A percentile compares a stretch with the other conserved stretches of the same genome.
Evolutionary conservation across 2,329 filamentous ascomycete species (phyloP).

Genomic region (Penicillium thymicola): DNA sequence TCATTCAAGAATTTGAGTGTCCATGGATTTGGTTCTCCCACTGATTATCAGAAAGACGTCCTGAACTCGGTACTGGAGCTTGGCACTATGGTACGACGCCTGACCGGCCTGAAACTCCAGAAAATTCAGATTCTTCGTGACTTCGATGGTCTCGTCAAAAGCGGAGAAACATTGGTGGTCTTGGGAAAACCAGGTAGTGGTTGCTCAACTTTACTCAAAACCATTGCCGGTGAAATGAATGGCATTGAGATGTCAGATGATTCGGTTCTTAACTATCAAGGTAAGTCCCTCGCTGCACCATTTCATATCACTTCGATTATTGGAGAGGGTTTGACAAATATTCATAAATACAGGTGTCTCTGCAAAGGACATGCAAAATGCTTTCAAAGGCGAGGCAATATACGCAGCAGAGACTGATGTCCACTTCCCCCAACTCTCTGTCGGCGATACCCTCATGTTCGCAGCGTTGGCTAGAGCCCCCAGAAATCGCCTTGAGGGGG

Average conservation of each 20-base stretch:
- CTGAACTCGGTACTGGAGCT: conserved; percentile 50
- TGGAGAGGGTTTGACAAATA: conserved; percentile 49
- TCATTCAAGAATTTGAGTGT: conserved; percentile 63
- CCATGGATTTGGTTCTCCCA: conserved; percentile 61
- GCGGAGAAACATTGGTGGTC: conserved; percentile 1
- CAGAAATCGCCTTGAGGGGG: not conserved
- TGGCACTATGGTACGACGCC: not conserved
- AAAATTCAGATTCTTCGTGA: not conserved
- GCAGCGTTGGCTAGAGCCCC: conserved; percentile 11
- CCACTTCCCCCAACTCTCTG: conserved; percentile 70
- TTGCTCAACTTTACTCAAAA: conserved; percentile 78
- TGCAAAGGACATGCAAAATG: conserved; percentile 52
- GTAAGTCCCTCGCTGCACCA: conserved; percentile 2
- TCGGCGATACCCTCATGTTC: conserved; percentile 70
- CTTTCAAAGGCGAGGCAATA: conserved; percentile 70
- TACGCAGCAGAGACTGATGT: conserved; percentile 78
- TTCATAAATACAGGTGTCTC: conserved; percentile 60
- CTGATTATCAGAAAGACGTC: conserved; percentile 67
- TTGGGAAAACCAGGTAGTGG: conserved; percentile 14
- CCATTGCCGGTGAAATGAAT: conserved; percentile 73
- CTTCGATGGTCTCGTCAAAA: not conserved
- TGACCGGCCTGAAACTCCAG: not conserved
- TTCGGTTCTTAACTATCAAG: conserved; percentile 74
- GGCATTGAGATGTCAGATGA: conserved; percentile 66
- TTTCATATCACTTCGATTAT: not conserved